Percentiles rank a stretch among this genome's conserved stretches.
Evolutionary conservation across 352 stramenopile genomes (phyloP).

Genomic region (Pythium aristosporum): DNA sequence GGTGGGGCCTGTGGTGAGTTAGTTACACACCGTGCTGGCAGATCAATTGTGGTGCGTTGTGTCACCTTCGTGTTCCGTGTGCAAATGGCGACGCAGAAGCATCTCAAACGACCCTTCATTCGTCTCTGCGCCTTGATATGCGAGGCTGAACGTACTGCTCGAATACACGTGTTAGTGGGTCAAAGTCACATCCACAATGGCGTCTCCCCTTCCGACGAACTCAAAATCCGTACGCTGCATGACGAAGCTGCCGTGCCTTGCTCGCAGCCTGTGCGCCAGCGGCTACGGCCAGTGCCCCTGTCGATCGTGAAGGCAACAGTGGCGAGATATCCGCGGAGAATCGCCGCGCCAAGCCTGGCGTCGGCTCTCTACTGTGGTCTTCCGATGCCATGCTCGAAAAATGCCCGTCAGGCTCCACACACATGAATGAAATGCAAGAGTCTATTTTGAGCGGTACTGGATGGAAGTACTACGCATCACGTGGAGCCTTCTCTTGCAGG

Average conservation of each 20-base stretch:
- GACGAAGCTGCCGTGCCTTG: constrained; percentile 30
- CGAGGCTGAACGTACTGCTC: constrained; percentile 24
- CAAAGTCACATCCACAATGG: background rate
- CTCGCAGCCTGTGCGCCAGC: constrained; percentile 20
- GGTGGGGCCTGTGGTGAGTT: background rate
- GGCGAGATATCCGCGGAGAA: constrained; percentile 13
- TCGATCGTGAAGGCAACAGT: constrained; percentile 8
- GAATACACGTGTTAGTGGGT: background rate
- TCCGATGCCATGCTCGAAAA: constrained; percentile 1
- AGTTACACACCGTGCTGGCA: background rate
- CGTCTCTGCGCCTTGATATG: constrained; percentile 17
- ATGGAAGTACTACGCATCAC: constrained; percentile 1
- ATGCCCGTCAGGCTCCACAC: background rate
- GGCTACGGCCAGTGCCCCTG: constrained; percentile 5
- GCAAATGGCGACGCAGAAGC: constrained; percentile 22
- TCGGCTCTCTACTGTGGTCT: background rate
- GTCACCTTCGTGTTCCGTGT: constrained; percentile 8
- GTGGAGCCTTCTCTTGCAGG: constrained; percentile 16
- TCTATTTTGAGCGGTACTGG: constrained; percentile 28
- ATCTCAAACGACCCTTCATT: constrained; percentile 14
- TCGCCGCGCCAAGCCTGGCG: constrained; percentile 1
- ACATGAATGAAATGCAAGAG: background rate
- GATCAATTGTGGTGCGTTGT: background rate
- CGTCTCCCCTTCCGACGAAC: background rate
- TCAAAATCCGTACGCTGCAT: constrained; percentile 20